Evolutionary conservation across 2,329 filamentous ascomycete species (phyloP).

Genomic region (Diaporthe australafricana): DNA sequence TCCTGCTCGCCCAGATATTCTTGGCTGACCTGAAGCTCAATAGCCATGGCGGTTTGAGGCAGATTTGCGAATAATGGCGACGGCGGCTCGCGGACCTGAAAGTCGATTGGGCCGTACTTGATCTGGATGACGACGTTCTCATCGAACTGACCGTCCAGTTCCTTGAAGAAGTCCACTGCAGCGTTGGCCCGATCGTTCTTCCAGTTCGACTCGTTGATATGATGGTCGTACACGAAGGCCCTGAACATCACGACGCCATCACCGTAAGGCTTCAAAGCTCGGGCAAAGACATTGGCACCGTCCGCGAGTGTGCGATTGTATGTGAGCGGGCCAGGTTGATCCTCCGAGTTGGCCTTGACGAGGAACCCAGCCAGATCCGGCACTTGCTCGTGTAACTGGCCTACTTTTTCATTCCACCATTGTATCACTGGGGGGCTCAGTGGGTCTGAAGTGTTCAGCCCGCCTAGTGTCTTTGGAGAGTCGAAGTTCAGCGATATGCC

Average conservation of each 20-base stretch:
- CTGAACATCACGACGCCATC: conserved; percentile 75
- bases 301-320: conserved; percentile 78
- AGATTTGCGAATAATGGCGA: conserved; percentile 72
- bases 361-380: conserved; percentile 78
- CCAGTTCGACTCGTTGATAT: conserved; percentile 69
- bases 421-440: conserved; percentile 68
- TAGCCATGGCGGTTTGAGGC: conserved; percentile 58
- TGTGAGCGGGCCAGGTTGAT: conserved; percentile 75
- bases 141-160: conserved; percentile 73
- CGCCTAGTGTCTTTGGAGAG: conserved; percentile 66
- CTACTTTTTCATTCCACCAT: conserved; percentile 73
- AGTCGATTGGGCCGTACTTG: conserved; percentile 81
- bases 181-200: conserved; percentile 77
- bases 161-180: conserved; percentile 74
- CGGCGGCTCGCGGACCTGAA: conserved; percentile 76
- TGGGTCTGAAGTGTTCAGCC: conserved; percentile 70
- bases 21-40: conserved; percentile 76
- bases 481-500: conserved; percentile 78
- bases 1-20: conserved; percentile 79
- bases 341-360: conserved; percentile 79
- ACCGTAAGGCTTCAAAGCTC: conserved; percentile 65
- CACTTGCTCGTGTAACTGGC: conserved; percentile 68
- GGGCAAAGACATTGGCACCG: conserved; percentile 76
- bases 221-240: conserved; percentile 76
- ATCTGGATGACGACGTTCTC: conserved; percentile 79